Evolutionary conservation across 305 asterid genomes (phyloP), one percentile per base, ranked within the genome.

Genomic region (Withania somnifera): DNA sequence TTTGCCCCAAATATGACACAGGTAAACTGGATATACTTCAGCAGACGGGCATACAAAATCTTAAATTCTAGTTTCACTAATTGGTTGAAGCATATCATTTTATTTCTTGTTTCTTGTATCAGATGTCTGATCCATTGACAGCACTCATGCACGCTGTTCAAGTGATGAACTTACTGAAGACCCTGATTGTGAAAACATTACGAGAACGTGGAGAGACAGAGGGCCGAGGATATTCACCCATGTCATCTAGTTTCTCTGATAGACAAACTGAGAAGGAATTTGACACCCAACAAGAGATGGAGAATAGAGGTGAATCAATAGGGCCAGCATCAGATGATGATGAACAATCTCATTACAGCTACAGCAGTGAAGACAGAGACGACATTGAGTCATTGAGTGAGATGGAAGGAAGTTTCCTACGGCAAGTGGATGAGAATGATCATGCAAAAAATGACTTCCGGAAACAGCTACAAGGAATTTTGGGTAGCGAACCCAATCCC

Each of bases 111-210:
- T 80, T 76, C 81, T 32, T 68, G 64, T 51, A 75, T 64, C 89
- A 96, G 99, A 94, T 96, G 99, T 90, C 98, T 10, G 98, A 96
- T 90, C 99, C 97, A 15, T 84, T 96, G 85, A 94, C 98, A 13
- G 98, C 98, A 56, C 94, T 94, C 4, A 94, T 96, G 98, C 99
- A 96, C 4, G 98, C 99, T 5, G 97, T 94, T 22, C 99, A 96
- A 93, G 98, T 96, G 77, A 94, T 96, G 99, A 96, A 96, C 90
- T 88, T 96, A 84, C 86, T 96, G 80, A 96, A 96, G 87, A 91
- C 95, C 32, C 89, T 96, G 79, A 96, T 96, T 87, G 90, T 86
- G 80, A 94, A 87, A 81, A 90, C 95, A 6, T 84, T 93, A 45
- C 88, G 97, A 36, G 98, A 93, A 79, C 95, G 99, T 0, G 91